A percentile compares a stretch with the other conserved stretches of the same genome.
These are phyloP conservation scores for Calonectria pseudoreteaudii DNA, from an alignment of 2,329 filamentous ascomycete genomes.

Conservation along the genomic window DNA sequence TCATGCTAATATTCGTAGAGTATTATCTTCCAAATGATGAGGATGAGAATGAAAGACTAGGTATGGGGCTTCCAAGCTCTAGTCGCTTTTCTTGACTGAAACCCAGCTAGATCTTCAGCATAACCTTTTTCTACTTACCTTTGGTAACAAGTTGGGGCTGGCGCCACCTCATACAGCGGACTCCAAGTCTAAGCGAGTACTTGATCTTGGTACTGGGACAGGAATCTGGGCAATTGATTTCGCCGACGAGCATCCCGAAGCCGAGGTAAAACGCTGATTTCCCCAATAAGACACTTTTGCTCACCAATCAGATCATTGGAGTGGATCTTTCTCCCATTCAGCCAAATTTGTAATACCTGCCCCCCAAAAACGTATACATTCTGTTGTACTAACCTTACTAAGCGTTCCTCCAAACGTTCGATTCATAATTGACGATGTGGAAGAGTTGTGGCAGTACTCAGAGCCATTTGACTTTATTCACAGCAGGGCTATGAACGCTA, in stretches of 20 bases:
- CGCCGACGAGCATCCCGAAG: not conserved
- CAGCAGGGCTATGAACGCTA: constrained; percentile 5
- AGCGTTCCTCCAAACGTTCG: constrained; percentile 15
- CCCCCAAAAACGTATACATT: not conserved
- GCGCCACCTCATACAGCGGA: not conserved
- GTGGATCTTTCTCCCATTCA: not conserved
- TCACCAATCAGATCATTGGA: not conserved
- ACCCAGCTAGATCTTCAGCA: constrained; percentile 11
- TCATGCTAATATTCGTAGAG: not conserved
- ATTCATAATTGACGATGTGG: constrained; percentile 18
- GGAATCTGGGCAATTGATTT: constrained; percentile 5
- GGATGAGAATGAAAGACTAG: constrained; percentile 11
- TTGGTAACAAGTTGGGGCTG: constrained; percentile 11
- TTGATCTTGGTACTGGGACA: constrained; percentile 13
- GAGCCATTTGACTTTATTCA: constrained; percentile 15
- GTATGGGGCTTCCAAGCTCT: not conserved
- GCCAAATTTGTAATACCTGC: not conserved
- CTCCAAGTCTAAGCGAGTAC: not conserved
- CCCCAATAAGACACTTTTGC: not conserved
- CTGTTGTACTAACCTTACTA: not conserved
- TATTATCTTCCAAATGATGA: constrained; percentile 17
- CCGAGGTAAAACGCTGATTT: not conserved
- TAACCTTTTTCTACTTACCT: constrained; percentile 11
- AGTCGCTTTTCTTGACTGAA: not conserved
- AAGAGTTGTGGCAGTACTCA: constrained; percentile 2